Conservation (phyloP, 495 filamentous ascomycete species). For the Pyrenopolyporus hunteri region DNA sequence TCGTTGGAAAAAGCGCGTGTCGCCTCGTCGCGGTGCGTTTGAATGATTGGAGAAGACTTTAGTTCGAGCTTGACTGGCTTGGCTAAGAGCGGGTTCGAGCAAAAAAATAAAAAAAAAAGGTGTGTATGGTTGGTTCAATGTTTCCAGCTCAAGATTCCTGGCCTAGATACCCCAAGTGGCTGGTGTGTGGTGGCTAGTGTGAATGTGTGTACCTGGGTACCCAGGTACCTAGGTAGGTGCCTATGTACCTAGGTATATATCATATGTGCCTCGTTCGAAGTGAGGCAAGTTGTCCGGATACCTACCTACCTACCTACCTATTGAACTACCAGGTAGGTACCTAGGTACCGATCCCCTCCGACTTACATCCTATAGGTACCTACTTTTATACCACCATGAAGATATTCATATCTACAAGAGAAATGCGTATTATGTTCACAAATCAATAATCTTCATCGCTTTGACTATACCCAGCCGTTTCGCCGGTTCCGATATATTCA, state of each 20-base stretch:
- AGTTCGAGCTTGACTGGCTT: slow-evolving; percentile 22
- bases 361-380: no score
- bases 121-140: no score
- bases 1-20: slow-evolving; percentile 34
- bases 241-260: no score
- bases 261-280: no score
- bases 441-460: no score
- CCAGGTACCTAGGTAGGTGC: no score
- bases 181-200: slow-evolving; percentile 12
- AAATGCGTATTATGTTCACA: no score
- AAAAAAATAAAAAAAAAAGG: background rate
- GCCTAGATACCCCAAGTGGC: slow-evolving; percentile 7
- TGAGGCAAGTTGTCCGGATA: no score
- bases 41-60: slow-evolving; percentile 35
- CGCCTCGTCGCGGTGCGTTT: slow-evolving; percentile 32
- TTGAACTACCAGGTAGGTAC: no score
- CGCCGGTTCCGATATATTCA: slow-evolving; percentile 22
- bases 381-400: background rate
- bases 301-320: no score
- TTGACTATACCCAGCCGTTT: no score
- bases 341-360: background rate
- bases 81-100: slow-evolving; percentile 5
- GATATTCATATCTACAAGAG: background rate
- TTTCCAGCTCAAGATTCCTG: background rate
- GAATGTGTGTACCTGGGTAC: no score